Evolutionary conservation across 306 rosid genomes (phyloP).

Genomic region (Calophaca sinica): DNA sequence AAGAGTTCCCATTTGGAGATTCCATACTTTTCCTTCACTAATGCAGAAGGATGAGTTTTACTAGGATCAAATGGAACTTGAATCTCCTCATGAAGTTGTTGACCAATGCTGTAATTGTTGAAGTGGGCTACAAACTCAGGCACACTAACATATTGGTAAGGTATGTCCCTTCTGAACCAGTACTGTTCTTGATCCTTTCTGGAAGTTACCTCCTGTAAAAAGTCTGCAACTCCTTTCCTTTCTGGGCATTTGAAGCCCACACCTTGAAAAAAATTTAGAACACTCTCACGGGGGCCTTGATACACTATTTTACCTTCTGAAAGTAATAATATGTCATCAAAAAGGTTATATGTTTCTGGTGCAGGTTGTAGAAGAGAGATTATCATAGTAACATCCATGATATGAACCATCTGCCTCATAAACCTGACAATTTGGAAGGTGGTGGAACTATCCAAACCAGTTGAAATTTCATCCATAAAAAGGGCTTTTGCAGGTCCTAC

Average conservation of each 20-base stretch:
- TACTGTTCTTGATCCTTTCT: constrained; percentile 76
- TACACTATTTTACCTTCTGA: constrained; percentile 76
- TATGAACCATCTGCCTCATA: constrained; percentile 75
- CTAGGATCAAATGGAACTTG: constrained; percentile 54
- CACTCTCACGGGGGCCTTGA: constrained; percentile 66
- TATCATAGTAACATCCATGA: constrained; percentile 69
- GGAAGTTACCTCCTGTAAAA: constrained; percentile 78
- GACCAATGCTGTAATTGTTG: constrained; percentile 52
- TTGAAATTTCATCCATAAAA: constrained; percentile 83
- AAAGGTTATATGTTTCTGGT: constrained; percentile 71
- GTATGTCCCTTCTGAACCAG: constrained; percentile 60
- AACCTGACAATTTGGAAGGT: constrained; percentile 69
- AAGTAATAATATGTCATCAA: constrained; percentile 70
- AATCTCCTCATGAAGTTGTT: constrained; percentile 49
- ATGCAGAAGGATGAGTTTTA: constrained; percentile 55
- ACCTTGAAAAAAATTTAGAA: constrained; percentile 58
- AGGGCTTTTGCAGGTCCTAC: constrained; percentile 76
- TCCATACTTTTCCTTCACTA: constrained; percentile 65
- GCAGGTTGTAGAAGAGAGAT: constrained; percentile 81
- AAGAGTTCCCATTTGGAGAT: constrained; percentile 69
- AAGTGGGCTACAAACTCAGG: constrained; percentile 58
- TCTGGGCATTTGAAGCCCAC: constrained; percentile 73
- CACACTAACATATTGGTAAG: constrained; percentile 57
- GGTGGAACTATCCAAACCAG: constrained; percentile 80
- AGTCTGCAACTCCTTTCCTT: constrained; percentile 78